phyloP scores from a whole-genome alignment of 306 rosid species.

The Clitoria ternatea region DNA sequence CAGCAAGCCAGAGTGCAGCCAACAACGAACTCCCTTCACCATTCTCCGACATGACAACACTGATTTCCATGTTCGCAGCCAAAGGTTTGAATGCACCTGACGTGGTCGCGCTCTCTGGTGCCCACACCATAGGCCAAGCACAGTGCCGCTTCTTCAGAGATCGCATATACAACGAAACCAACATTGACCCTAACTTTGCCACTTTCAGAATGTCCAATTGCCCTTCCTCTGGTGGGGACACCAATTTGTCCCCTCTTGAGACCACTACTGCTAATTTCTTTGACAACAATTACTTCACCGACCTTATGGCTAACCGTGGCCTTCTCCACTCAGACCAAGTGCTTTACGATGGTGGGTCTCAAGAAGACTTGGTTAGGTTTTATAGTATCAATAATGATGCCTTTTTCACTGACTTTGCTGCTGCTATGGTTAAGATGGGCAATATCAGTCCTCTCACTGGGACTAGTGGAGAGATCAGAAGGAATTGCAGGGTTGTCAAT shows the following conservation, averaged over 20 bases:
- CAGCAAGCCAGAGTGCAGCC: constrained; percentile 61
- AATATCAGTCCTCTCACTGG: constrained; percentile 60
- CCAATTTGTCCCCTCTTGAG: constrained; percentile 64
- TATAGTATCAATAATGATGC: constrained; percentile 29
- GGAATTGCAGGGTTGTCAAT: constrained; percentile 58
- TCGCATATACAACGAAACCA: constrained; percentile 67
- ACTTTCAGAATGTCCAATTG: constrained; percentile 36
- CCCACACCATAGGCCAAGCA: constrained; percentile 57
- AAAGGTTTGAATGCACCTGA: constrained; percentile 47
- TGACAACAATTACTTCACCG: constrained; percentile 56
- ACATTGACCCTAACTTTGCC: constrained; percentile 53
- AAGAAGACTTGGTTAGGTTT: constrained; percentile 51
- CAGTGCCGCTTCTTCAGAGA: constrained; percentile 49
- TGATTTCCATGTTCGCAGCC: constrained; percentile 33
- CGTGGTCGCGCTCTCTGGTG: constrained; percentile 69
- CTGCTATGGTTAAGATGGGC: constrained; percentile 72
- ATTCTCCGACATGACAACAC: constrained; percentile 39
- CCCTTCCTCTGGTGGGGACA: constrained; percentile 48
- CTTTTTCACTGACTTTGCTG: constrained; percentile 55
- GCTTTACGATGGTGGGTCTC: constrained; percentile 55
- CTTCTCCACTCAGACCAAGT: constrained; percentile 76
- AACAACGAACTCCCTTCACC: constrained; percentile 61
- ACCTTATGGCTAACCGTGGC: constrained; percentile 49
- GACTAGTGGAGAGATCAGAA: constrained; percentile 57
- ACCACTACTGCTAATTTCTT: constrained; percentile 22